These are phyloP conservation scores for Quercus wislizeni DNA, from an alignment of 306 rosid genomes.

Conservation along the genomic window DNA sequence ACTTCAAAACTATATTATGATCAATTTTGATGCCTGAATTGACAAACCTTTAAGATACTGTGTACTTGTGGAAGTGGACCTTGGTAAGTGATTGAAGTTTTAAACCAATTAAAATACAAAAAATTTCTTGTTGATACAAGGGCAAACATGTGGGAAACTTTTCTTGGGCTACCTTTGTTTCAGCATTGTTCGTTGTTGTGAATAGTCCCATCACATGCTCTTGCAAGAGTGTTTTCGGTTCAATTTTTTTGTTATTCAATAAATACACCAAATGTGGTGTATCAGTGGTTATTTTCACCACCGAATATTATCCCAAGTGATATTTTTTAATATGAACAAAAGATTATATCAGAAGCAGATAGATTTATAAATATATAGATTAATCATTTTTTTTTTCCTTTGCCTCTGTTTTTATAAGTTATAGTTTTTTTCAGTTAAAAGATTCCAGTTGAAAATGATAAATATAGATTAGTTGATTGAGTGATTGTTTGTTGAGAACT, in stretches of 20 bases:
- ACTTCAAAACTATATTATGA: not conserved
- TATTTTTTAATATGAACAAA: no score
- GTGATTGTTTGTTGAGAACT: not conserved
- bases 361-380: not conserved
- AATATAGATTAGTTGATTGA: not conserved
- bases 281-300: not conserved
- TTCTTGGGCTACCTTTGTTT: not conserved
- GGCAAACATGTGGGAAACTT: not conserved
- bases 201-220: not conserved
- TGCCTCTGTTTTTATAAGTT: not conserved
- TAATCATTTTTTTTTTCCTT: not conserved
- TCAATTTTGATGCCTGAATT: not conserved
- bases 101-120: not conserved
- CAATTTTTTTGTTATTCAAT: not conserved
- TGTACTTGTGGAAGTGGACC: not conserved
- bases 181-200: not conserved
- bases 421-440: not conserved
- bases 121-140: not conserved
- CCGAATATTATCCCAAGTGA: not conserved
- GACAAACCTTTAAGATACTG: not conserved
- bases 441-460: not conserved
- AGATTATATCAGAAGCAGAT: not conserved
- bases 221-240: not conserved
- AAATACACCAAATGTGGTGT: not conserved
- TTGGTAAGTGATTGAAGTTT: not conserved